Conservation (phyloP, 139 green algal genomes). For the Marvania coccoides region DNA sequence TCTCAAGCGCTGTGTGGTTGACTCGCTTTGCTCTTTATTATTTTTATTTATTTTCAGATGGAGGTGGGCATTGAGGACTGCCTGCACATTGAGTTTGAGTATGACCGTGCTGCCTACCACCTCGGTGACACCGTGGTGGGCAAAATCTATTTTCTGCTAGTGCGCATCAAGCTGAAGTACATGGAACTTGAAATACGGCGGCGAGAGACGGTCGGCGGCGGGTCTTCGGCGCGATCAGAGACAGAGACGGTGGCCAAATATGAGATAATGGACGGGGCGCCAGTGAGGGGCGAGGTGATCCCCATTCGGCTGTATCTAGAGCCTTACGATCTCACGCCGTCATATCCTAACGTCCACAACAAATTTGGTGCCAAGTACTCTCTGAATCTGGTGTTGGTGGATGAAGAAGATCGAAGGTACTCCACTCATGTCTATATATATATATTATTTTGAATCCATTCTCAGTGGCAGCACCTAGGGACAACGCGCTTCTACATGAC, state of each 20-base stretch:
- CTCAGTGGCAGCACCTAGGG: too few relatives aligned
- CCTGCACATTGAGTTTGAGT: slow-evolving; percentile 99
- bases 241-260: slow-evolving; percentile 97
- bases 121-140: slow-evolving; percentile 89
- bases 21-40: background rate
- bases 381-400: slow-evolving; percentile 98
- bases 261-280: slow-evolving; percentile 99
- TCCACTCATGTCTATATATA: too few relatives aligned
- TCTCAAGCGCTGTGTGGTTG: background rate
- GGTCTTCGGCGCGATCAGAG: slow-evolving; percentile 72
- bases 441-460: too few relatives aligned
- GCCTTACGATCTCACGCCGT: slow-evolving; percentile 92
- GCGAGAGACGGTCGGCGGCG: slow-evolving; percentile 81
- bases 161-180: slow-evolving; percentile 98
- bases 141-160: slow-evolving; percentile 97
- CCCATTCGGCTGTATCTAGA: slow-evolving; percentile 89
- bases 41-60: slow-evolving; percentile 61
- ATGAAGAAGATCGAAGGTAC: slow-evolving; percentile 96
- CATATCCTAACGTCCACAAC: slow-evolving; percentile 93
- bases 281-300: slow-evolving; percentile 82
- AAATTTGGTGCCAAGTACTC: slow-evolving; percentile 96
- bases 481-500: too few relatives aligned
- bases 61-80: slow-evolving; percentile 99
- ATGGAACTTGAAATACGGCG: slow-evolving; percentile 98
- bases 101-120: slow-evolving; percentile 80